phyloP scores from a whole-genome alignment of 83 land plant species.

The Larix sibirica region DNA sequence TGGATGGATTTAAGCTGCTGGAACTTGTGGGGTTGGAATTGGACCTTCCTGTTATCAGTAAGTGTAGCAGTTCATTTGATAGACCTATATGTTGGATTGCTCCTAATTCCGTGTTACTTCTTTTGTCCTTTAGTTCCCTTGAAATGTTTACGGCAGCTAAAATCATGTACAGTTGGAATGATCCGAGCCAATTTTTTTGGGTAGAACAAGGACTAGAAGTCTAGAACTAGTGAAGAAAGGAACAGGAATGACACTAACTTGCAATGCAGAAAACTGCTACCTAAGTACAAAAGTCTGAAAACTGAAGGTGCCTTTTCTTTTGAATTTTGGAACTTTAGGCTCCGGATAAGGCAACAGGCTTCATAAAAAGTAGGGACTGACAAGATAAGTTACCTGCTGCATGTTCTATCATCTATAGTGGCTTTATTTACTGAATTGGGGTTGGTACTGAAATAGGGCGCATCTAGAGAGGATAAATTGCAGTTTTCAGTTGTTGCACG shows the following conservation, averaged over 20 bases:
- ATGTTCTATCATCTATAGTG: not conserved
- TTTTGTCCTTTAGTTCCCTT: not conserved
- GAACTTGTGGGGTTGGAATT: slow-evolving; percentile 72
- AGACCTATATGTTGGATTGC: not conserved
- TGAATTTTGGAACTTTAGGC: not conserved
- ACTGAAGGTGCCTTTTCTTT: not conserved
- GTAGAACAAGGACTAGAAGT: not conserved
- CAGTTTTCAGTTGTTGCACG: too few species aligned
- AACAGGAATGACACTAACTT: not conserved
- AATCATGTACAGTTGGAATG: not conserved
- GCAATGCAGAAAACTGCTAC: not conserved
- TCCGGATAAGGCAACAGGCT: not conserved
- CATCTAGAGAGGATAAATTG: not conserved
- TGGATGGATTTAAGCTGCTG: slow-evolving; percentile 73
- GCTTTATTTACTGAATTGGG: too few species aligned
- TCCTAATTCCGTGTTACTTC: not conserved
- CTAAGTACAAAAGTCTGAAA: not conserved
- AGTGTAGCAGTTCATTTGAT: slow-evolving; percentile 16
- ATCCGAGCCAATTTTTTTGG: not conserved
- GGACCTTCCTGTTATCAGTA: slow-evolving; percentile 82
- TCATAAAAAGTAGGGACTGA: not conserved
- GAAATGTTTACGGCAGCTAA: not conserved
- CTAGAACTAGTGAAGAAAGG: not conserved
- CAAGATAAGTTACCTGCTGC: not conserved
- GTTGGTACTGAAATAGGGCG: not conserved